Base-by-base conservation (phyloP, 257 asterid genomes). In the Lycium barbarum region DNA sequence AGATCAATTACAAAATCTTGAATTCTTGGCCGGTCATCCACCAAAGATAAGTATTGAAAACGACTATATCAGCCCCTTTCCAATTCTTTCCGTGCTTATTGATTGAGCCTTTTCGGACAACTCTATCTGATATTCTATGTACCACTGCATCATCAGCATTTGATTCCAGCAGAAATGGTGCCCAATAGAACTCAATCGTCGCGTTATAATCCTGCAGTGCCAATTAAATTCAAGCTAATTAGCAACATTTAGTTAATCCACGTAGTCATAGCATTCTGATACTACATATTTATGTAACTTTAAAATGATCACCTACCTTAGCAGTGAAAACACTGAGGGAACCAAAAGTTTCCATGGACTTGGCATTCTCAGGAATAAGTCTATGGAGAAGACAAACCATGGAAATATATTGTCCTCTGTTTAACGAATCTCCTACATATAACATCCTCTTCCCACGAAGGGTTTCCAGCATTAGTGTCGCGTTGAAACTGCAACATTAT, bases 11-110 rank as follows among this genome's bases (percentile, higher is more conserved):
- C 97, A 91, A 51, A 35, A 95, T 82, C 35, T 91, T 88, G 87
- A 95, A 89, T 58, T 86, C 85, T 4, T 17, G 55, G 79, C 94
- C 94, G 1, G 92, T 57, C 85, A 88, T 92, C 99, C 99, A 95
- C 99, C 99, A 96, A 55, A 92, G 88, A 81, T 94, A 96, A 26
- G 97, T 89, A 87, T 95, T 92, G 93, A 96, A 96, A 6, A 96
- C 89, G 74, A 94, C 79, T 33, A 96, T 92, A 59, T 96, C 98
- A 2, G 90, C 97, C 10, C 90, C 91, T 88, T 89, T 91, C 99
- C 99, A 95, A 79, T 86, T 80, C 9, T 89, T 82, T 0, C 97
- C 99, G 18, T 93, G 99, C 85, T 88, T 89, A 43, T 88, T 90
- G 1, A 96, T 91, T 1, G 98, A 89, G 0, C 93, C 95, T 83